Evolutionary conservation across 768 basidiomycete genomes (phyloP), one percentile per base, ranked within the genome.

Genomic region (Chalciporus pseudorubinellus): DNA sequence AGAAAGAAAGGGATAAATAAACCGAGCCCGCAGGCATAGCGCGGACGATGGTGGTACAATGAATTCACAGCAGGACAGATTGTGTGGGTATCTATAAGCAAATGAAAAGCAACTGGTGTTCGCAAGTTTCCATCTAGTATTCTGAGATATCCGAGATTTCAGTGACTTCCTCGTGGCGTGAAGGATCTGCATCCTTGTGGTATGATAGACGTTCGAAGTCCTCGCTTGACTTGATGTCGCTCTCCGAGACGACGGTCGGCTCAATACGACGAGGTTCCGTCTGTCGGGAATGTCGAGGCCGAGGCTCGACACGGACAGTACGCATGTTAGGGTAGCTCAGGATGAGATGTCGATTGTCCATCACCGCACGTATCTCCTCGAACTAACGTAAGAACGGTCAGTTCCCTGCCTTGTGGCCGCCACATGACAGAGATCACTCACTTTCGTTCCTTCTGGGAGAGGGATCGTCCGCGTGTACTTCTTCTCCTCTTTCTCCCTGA

Each of bases 381-480:
- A 88, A 89, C 87, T 89, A 53, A 34, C 28, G 14, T 20, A 51
- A 39, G 22, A 38, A 3, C 26, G 19, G 39, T 50, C 26, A 49
- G 22, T 6, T 19, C 11, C 56, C 22, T 13, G 44, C 26, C 36
- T 44, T 2, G 24, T 28, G 16, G 12, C 31, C 42, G 39, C n/a
- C 10, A 40, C 16, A 34, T 22, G 11, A 24, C 39, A 26, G 40
- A 46, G 29, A 10, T 33, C 11, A 62, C 79, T 66, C 58, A 85
- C 86, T 65, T 76, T 82, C 19, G 88, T 87, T 40, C 84, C 87
- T 52, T 88, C 84, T 12, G 88, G 85, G 14, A 90, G 68, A 10
- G 87, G 85, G 34, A 88, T 76, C 21, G 82, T 84, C 53, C 87
- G 77, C 54, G 82, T 81, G 58, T 80, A 81, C 58, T 79, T 79